phyloP scores from a whole-genome alignment of 169 alveolate species.

The Prorocentrum cordatum region DNA sequence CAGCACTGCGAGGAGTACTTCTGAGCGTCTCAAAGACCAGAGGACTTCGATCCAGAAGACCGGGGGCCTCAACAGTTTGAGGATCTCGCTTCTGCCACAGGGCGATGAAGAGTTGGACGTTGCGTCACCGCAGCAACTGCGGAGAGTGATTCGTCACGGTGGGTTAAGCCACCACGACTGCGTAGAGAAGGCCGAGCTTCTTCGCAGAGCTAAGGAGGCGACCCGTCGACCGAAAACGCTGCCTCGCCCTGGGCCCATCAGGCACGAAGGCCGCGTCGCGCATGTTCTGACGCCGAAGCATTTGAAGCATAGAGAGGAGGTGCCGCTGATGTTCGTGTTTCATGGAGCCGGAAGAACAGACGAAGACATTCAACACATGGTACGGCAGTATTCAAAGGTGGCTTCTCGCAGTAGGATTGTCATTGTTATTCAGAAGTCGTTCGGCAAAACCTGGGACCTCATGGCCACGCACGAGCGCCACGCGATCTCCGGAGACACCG shows the following conservation, averaged over 20 bases:
- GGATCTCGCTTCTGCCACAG: too few species aligned
- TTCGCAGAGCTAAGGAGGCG: neutral
- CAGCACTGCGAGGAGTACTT: too few species aligned
- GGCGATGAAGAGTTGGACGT: too few species aligned
- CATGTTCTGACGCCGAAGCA: neutral
- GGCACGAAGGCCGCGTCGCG: neutral
- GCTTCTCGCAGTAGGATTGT: neutral
- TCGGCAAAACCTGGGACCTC: neutral
- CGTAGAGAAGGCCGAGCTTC: neutral
- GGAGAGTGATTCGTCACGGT: neutral
- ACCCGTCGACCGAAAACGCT: neutral
- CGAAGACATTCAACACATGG: neutral
- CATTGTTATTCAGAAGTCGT: neutral
- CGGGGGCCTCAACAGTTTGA: too few species aligned
- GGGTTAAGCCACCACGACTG: neutral
- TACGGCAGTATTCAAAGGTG: neutral
- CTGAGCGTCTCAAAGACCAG: too few species aligned
- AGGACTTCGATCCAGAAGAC: too few species aligned
- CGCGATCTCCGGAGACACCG: neutral
- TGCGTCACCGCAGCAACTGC: neutral
- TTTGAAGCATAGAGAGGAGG: neutral
- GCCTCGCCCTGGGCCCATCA: neutral
- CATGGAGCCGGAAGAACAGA: neutral
- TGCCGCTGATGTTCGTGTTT: neutral
- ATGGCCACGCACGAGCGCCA: neutral